phyloP scores from a whole-genome alignment of 148 eudicot species.

The Talinum fruticosum region DNA sequence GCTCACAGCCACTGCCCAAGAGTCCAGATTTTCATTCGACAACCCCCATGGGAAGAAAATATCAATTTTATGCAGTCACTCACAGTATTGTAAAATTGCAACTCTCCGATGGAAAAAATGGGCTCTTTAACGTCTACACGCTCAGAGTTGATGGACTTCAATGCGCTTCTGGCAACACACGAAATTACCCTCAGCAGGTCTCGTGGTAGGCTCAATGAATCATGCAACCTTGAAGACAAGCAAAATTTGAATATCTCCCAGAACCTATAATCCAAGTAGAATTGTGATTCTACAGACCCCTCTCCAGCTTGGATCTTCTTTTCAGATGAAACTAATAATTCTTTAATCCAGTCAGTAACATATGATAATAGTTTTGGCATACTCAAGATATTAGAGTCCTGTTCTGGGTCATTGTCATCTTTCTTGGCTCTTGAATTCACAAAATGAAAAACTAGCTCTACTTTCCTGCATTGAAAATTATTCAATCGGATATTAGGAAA shows the following conservation, averaged over 20 bases:
- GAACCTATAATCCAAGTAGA: conserved; percentile 68
- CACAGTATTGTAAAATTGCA: conserved; percentile 40
- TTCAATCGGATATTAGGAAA: not conserved
- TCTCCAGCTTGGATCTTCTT: conserved; percentile 53
- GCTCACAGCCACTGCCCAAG: conserved; percentile 56
- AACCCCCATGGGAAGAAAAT: conserved; percentile 57
- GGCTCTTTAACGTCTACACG: conserved; percentile 19
- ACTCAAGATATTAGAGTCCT: conserved; percentile 45
- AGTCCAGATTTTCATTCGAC: conserved; percentile 65
- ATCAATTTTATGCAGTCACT: conserved; percentile 51
- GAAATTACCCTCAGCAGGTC: conserved; percentile 69
- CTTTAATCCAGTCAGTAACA: conserved; percentile 66
- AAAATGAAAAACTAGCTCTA: conserved; percentile 54
- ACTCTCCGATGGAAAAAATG: conserved; percentile 24
- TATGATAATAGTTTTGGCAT: conserved; percentile 43
- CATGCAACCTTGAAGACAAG: conserved; percentile 44
- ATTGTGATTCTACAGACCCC: conserved; percentile 36
- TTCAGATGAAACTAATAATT: conserved; percentile 62
- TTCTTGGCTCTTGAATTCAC: conserved; percentile 40
- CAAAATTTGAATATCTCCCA: conserved; percentile 81
- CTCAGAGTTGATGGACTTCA: conserved; percentile 25
- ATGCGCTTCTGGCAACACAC: conserved; percentile 43
- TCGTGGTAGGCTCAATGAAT: conserved; percentile 50
- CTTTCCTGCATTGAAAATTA: conserved; percentile 57
- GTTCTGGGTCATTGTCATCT: conserved; percentile 30